Evolutionary conservation across 2,329 filamentous ascomycete genomes (phyloP), one percentile per base, ranked within the genome.

Genomic region (Sporothrix pallida): DNA sequence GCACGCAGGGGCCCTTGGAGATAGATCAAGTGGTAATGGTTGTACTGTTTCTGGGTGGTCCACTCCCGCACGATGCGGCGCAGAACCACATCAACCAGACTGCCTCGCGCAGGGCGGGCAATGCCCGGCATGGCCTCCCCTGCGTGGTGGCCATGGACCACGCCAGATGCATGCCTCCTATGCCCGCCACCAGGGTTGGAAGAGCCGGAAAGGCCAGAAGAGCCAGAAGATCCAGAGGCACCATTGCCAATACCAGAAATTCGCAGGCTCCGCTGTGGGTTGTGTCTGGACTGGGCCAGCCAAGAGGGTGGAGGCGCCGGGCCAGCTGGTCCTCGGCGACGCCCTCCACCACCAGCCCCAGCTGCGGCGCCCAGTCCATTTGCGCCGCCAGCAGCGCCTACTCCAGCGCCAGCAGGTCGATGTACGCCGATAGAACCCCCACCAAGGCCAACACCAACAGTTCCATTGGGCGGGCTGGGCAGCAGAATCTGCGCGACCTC

Each of bases 241-340:
- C 31, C 37, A 48, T 46, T 54, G 23, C 12, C 23, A 10, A n/a
- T 10, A 44, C 65, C 50, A 56, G 23, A 6, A 4, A 15, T 7
- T 8, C 42, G 62, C 13, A 26, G 42, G 20, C 3, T 46, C 13
- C 15, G 62, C 62, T 44, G 20, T 48, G 62, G 62, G 15, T 67
- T 67, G 75, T 80, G 76, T 72, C 72, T 79, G 2, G 81, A 82
- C 73, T 79, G 77, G 74, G 82, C 76, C 73, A 84, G 79, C 89
- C 89, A 91, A 78, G 87, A 90, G 52, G 83, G 83, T 1, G 89
- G 89, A 26, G 89, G 85, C 37, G 88, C 85, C 26, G 89, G 89
- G 0, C 89, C 89, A 1, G 89, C 84, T 10, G 89, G 88, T 23
- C 86, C 80, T 72, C 87, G 84, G 73, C 85, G 83, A 65, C 54